These are phyloP conservation scores for Hibiscus mutabilis DNA, from an alignment of 345 rosid genomes.

Conservation along the genomic window DNA sequence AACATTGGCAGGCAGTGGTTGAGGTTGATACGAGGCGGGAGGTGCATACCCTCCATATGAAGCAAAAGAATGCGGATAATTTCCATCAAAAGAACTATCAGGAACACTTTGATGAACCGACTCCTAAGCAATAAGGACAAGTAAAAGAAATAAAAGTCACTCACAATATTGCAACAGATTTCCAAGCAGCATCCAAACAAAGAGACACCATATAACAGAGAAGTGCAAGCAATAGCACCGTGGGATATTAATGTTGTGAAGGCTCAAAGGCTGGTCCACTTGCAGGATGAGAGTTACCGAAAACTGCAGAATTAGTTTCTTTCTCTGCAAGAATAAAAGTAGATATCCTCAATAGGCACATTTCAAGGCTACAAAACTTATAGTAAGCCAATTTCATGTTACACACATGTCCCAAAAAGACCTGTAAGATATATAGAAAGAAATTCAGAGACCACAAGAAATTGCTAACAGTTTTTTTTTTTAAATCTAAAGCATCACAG, in stretches of 20 bases:
- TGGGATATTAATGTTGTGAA: slow-evolving; percentile 37
- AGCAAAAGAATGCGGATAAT: slow-evolving; percentile 50
- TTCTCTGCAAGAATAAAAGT: slow-evolving; percentile 35
- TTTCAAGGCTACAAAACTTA: too few relatives aligned
- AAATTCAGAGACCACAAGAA: too few relatives aligned
- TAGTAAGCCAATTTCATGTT: background rate
- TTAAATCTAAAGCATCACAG: too few relatives aligned
- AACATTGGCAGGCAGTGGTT: slow-evolving; percentile 42
- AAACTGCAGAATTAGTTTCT: slow-evolving; percentile 37
- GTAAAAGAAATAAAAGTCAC: too few relatives aligned
- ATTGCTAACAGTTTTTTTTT: too few relatives aligned
- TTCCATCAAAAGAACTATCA: slow-evolving; percentile 46
- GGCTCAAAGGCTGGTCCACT: slow-evolving; percentile 24
- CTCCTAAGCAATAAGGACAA: slow-evolving; percentile 27
- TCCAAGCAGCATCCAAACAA: background rate
- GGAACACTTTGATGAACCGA: slow-evolving; percentile 27
- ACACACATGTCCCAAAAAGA: too few relatives aligned
- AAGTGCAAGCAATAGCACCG: too few relatives aligned
- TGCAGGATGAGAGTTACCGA: slow-evolving; percentile 33
- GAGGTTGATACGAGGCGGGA: slow-evolving; percentile 37
- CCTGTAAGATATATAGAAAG: too few relatives aligned
- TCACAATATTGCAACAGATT: slow-evolving; percentile 6
- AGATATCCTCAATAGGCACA: slow-evolving; percentile 7
- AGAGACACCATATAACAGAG: too few relatives aligned
- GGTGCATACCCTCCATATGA: slow-evolving; percentile 49